Evolutionary conservation across 441 rosid species (phyloP), one percentile per base, ranked within the genome.

Genomic region (Biscutella laevigata): DNA sequence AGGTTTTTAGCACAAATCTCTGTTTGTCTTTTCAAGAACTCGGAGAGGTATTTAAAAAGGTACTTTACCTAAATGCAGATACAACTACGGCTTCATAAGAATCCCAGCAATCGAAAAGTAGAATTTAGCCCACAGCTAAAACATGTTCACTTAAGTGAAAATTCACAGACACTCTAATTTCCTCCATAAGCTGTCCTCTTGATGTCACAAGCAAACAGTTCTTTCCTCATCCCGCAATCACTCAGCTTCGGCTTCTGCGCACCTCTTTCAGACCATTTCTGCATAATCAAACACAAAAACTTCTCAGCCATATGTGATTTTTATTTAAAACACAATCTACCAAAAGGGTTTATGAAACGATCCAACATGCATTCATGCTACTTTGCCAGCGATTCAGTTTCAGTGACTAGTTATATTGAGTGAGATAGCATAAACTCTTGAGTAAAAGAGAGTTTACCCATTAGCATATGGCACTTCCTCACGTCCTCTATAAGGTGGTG

Each of bases 231-330:
- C 62, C 52, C 20, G 43, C 10, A 14, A 35, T 64, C 35, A 26
- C 67, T 76, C 60, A 86, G 72, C 97, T 89, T 73, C 95, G 76
- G 82, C 95, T 89, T 46, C 90, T 68, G 63, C 80, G 95, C 12
- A 83, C 78, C 47, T 83, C 97, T 68, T 83, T 77, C 51, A 30
- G 53, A 50, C 87, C 94, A 68, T 84, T 84, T 42, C 97, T 89
- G 88, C 57, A 48, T 62, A 53, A 50, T 35, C 16, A 58, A 4
- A 32, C 40, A 6, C 6, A 41, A 32, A 38, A 32, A 30, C 11
- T 7, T 35, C 32, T 61, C 20, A 62, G 41, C 15, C 47, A 32
- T 44, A 46, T 30, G 3, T 6, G 26, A 8, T 34, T 8, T 6
- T 16, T 24, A 19, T 10, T 4, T 4, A 44, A 14, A 1, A 27